A percentile compares a stretch with the other conserved stretches of the same genome.
Evolutionary conservation across 176 grass and related monocot species (phyloP).

Genomic region (Avena eriantha): DNA sequence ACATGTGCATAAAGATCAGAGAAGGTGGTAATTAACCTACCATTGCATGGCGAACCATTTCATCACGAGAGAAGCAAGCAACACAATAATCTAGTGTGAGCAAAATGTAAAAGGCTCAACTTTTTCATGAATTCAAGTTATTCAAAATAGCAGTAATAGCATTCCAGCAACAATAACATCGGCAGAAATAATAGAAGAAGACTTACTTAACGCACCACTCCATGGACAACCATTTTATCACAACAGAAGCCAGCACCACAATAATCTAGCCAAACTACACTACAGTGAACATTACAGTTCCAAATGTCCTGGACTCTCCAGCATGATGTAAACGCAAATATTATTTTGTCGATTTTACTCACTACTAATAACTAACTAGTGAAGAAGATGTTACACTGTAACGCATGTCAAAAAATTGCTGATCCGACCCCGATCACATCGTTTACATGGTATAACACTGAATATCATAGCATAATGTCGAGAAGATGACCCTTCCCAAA

Average conservation of each 20-base stretch:
- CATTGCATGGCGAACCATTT: too few species aligned
- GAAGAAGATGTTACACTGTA: slow-evolving; percentile 26
- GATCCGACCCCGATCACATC: slow-evolving; percentile 28
- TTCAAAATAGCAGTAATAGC: neutral
- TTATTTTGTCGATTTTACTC: slow-evolving; percentile 39
- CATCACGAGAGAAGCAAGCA: too few species aligned
- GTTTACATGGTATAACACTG: slow-evolving; percentile 35
- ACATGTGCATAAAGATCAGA: too few species aligned
- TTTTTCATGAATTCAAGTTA: neutral
- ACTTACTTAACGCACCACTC: neutral
- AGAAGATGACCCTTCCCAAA: slow-evolving; percentile 54
- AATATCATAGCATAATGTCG: slow-evolving; percentile 37
- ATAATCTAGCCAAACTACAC: too few species aligned
- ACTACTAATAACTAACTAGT: slow-evolving; percentile 30
- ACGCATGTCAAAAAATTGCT: slow-evolving; percentile 45
- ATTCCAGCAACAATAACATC: neutral
- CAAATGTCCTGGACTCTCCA: slow-evolving; percentile 40
- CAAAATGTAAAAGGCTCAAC: neutral
- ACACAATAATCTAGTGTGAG: neutral
- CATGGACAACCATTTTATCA: neutral
- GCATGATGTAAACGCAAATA: slow-evolving; percentile 45
- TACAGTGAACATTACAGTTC: slow-evolving; percentile 39
- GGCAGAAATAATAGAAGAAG: neutral
- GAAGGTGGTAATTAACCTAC: too few species aligned
- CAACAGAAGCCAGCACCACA: neutral